Conservation (phyloP, 352 stramenopile species). For the Thalassiosira exigua region DNA sequence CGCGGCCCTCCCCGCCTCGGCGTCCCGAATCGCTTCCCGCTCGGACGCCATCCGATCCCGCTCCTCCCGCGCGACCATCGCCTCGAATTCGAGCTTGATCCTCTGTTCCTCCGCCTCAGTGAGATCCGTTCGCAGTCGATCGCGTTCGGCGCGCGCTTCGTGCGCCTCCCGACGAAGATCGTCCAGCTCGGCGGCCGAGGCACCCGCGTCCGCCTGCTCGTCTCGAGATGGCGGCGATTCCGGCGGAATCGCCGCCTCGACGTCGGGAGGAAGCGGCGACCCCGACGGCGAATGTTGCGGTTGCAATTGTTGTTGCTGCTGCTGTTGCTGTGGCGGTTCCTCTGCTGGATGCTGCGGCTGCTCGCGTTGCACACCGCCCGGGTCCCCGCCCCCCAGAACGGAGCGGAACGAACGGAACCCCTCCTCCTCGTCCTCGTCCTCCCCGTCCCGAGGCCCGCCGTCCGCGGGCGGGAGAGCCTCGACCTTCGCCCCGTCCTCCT, state of each 20-base stretch:
- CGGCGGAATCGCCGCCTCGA: too few relatives aligned
- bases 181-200: not conserved
- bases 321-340: not conserved
- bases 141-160: not conserved
- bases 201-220: not conserved
- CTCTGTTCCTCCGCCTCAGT: not conserved
- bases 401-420: not conserved
- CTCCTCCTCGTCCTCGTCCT: not conserved
- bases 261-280: too few relatives aligned
- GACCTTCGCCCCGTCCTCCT: not conserved
- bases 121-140: not conserved
- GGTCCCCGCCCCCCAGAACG: not conserved
- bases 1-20: not conserved
- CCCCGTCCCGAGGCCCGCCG: too few relatives aligned
- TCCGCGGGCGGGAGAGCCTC: not conserved
- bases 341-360: not conserved
- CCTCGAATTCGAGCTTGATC: not conserved
- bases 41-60: not conserved
- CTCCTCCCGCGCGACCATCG: too few relatives aligned
- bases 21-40: not conserved
- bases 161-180: not conserved
- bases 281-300: too few relatives aligned
- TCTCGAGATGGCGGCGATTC: not conserved
- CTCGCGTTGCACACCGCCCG: not conserved
- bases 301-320: too few relatives aligned